Conservation (phyloP, 148 eudicot genomes). For the Spergularia marina region DNA sequence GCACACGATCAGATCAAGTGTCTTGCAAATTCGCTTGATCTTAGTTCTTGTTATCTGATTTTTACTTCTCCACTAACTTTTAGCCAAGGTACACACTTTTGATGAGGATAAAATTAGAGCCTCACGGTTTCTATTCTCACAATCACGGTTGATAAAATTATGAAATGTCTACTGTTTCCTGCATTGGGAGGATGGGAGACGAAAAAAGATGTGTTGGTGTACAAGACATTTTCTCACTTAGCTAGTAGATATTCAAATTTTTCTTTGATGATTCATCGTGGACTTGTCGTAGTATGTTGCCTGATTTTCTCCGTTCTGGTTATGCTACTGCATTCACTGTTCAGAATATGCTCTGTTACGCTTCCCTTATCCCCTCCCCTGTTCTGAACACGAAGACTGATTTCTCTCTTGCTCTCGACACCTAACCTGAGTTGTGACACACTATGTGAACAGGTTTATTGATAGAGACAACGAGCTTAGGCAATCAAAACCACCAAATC, state of each 20-base stretch:
- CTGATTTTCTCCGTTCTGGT: not conserved
- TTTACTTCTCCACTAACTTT: not conserved
- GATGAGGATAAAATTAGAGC: not conserved
- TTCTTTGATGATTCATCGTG: not conserved
- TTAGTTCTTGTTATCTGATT: not conserved
- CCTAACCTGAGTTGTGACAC: not conserved
- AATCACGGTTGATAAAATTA: too few species aligned
- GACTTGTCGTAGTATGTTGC: not conserved
- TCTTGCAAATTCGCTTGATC: not conserved
- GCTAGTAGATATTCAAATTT: not conserved
- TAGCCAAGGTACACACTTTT: not conserved
- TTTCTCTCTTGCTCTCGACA: not conserved
- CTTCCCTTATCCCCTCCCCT: too few species aligned
- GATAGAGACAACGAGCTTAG: conserved; percentile 92
- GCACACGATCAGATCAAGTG: too few species aligned
- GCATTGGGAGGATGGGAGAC: too few species aligned
- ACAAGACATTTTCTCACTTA: not conserved
- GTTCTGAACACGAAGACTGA: not conserved
- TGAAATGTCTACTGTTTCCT: too few species aligned
- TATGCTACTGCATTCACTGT: not conserved
- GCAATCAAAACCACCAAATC: conserved; percentile 76
- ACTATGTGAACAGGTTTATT: conserved; percentile 52
- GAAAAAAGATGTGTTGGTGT: not conserved
- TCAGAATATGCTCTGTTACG: not conserved
- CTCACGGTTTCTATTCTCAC: not conserved